A percentile compares a stretch with the other conserved stretches of the same genome.
Evolutionary conservation across 2,329 filamentous ascomycete genomes (phyloP).

Genomic region (Cercospora citrullina): DNA sequence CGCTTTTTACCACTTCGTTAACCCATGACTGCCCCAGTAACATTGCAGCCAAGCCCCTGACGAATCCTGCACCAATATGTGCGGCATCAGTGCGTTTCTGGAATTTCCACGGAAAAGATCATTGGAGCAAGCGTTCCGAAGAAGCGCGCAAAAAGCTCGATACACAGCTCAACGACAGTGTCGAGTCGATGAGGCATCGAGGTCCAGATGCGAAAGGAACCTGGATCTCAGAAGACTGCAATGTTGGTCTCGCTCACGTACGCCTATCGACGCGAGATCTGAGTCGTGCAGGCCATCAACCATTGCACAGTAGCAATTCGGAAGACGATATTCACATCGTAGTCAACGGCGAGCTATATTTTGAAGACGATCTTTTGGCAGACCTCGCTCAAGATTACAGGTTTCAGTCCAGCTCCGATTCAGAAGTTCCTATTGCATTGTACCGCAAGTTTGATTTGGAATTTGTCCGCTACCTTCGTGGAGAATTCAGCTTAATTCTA

Average conservation of each 20-base stretch:
- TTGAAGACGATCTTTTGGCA: slow-evolving; percentile 49
- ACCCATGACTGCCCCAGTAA: too few species aligned
- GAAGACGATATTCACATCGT: slow-evolving; percentile 52
- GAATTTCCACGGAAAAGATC: not conserved
- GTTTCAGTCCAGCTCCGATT: slow-evolving; percentile 52
- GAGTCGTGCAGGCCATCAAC: slow-evolving; percentile 49
- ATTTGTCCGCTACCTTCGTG: slow-evolving; percentile 51
- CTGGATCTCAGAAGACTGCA: slow-evolving; percentile 48
- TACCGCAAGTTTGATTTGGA: slow-evolving; percentile 53
- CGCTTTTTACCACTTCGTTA: too few species aligned
- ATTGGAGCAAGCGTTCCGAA: not conserved
- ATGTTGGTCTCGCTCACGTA: slow-evolving; percentile 48
- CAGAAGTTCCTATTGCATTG: slow-evolving; percentile 56
- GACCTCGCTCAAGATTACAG: slow-evolving; percentile 42
- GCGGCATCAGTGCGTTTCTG: not conserved
- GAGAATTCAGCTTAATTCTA: slow-evolving; percentile 57
- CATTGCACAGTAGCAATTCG: slow-evolving; percentile 35
- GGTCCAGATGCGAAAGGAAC: slow-evolving; percentile 50
- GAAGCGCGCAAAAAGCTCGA: not conserved
- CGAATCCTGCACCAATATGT: not conserved
- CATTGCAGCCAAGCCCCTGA: too few species aligned
- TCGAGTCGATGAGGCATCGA: slow-evolving; percentile 17
- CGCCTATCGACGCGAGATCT: slow-evolving; percentile 59
- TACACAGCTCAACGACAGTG: not conserved
- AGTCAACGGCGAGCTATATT: slow-evolving; percentile 62